Conservation (phyloP, 352 stramenopile species). For the Pythium brassicae region DNA sequence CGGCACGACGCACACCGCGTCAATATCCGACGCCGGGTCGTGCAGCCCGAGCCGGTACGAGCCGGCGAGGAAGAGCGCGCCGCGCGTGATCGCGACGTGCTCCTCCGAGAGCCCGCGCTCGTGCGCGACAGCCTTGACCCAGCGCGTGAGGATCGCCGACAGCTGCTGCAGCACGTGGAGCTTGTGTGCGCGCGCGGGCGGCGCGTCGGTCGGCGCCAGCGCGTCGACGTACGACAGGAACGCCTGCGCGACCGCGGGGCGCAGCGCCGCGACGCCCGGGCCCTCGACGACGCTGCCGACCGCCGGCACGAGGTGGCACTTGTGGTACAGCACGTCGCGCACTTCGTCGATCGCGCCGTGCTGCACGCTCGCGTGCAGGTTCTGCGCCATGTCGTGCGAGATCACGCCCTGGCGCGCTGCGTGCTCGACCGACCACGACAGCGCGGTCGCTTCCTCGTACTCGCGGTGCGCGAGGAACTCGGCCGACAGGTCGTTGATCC, state of each 20-base stretch:
- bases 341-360: conserved; percentile 58
- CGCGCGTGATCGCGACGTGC: conserved; percentile 68
- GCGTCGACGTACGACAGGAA: conserved; percentile 57
- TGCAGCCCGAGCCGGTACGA: conserved; percentile 85
- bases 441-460: conserved; percentile 63
- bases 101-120: conserved; percentile 64
- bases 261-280: conserved; percentile 27
- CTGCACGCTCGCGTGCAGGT: conserved; percentile 55
- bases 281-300: conserved; percentile 61
- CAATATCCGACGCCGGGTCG: conserved; percentile 74
- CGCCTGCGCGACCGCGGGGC: conserved; percentile 24
- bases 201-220: conserved; percentile 46
- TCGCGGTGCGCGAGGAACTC: conserved; percentile 69
- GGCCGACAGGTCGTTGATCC: conserved; percentile 53
- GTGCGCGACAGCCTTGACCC: conserved; percentile 71
- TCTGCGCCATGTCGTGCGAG: conserved; percentile 62
- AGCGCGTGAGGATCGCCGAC: conserved; percentile 67
- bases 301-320: conserved; percentile 69
- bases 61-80: conserved; percentile 77
- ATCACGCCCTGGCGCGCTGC: conserved; percentile 60
- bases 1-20: conserved; percentile 77
- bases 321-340: conserved; percentile 79
- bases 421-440: conserved; percentile 71
- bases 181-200: conserved; percentile 54
- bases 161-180: conserved; percentile 63